Percentiles rank a stretch among this genome's conserved stretches.
Evolutionary conservation across 352 stramenopile genomes (phyloP).

Genomic region (Phytophthora quininea): DNA sequence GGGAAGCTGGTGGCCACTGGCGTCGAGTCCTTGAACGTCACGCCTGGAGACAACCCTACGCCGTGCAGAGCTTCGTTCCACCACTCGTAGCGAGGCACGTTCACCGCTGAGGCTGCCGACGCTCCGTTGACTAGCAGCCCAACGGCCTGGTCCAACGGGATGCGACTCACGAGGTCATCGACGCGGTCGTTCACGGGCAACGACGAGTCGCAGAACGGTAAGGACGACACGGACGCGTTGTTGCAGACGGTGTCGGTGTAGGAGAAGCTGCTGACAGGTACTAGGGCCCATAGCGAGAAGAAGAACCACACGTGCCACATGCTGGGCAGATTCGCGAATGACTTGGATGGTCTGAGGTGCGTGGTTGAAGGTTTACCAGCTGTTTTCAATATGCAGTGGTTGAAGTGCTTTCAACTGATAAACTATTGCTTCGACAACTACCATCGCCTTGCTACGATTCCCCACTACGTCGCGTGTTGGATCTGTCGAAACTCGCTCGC

Average conservation of each 20-base stretch:
- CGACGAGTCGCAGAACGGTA: conserved; percentile 75
- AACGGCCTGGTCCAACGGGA: conserved; percentile 75
- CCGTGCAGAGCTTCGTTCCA: conserved; percentile 92
- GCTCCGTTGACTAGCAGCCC: conserved; percentile 76
- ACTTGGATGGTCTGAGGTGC: not conserved
- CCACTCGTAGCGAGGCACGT: conserved; percentile 83
- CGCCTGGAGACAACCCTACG: conserved; percentile 70
- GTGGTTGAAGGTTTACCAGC: not conserved
- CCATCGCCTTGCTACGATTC: not conserved
- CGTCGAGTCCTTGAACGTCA: conserved; percentile 58
- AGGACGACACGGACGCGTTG: conserved; percentile 36
- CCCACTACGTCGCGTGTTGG: too few relatives aligned
- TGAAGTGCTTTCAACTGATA: not conserved
- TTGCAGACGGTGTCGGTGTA: conserved; percentile 63
- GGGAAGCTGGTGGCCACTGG: conserved; percentile 90
- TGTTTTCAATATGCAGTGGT: not conserved
- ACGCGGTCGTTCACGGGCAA: conserved; percentile 64
- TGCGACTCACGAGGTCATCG: conserved; percentile 62
- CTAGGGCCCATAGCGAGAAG: not conserved
- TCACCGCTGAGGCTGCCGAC: conserved; percentile 26
- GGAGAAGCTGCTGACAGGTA: not conserved
- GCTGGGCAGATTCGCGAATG: not conserved
- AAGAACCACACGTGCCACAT: not conserved
- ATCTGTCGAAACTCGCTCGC: too few relatives aligned
- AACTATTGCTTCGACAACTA: not conserved